phyloP scores from a whole-genome alignment of 768 basidiomycete species.

The Kwoniella mangroviensis region DNA sequence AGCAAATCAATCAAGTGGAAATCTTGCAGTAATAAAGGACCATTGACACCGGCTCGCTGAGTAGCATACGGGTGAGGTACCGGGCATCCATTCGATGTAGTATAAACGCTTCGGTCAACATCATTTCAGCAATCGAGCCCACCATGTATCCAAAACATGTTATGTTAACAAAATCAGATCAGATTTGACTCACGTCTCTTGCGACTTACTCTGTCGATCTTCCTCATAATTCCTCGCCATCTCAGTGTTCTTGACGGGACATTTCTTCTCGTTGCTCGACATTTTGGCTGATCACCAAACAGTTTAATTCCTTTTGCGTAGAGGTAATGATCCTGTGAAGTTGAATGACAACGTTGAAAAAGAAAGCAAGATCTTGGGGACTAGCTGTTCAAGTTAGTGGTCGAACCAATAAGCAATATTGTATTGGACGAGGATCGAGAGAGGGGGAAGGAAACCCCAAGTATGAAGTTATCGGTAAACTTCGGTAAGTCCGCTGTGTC shows the following conservation, averaged over 20 bases:
- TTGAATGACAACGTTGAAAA: too few species aligned
- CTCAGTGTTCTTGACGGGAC: conserved; percentile 17
- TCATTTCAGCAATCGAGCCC: neutral
- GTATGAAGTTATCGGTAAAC: neutral
- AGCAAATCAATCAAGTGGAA: conserved; percentile 76
- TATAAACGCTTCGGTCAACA: conserved; percentile 64
- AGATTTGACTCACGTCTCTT: conserved; percentile 34
- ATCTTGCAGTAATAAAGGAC: conserved; percentile 85
- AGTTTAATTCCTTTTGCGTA: too few species aligned
- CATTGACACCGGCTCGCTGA: conserved; percentile 73
- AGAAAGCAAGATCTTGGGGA: too few species aligned
- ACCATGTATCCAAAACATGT: neutral
- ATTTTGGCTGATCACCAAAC: neutral
- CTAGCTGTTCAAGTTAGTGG: too few species aligned
- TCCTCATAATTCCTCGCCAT: conserved; percentile 35
- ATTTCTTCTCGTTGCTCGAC: conserved; percentile 21
- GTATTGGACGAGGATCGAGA: neutral
- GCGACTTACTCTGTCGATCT: conserved; percentile 42
- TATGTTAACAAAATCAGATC: neutral
- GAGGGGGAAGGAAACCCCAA: neutral
- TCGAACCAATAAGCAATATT: neutral
- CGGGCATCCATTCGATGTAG: conserved; percentile 82
- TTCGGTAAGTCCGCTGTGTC: neutral
- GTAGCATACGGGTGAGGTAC: conserved; percentile 64
- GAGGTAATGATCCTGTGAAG: too few species aligned